phyloP scores from a whole-genome alignment of 2,329 filamentous ascomycete genomes.

The Blastomyces emzantsi region DNA sequence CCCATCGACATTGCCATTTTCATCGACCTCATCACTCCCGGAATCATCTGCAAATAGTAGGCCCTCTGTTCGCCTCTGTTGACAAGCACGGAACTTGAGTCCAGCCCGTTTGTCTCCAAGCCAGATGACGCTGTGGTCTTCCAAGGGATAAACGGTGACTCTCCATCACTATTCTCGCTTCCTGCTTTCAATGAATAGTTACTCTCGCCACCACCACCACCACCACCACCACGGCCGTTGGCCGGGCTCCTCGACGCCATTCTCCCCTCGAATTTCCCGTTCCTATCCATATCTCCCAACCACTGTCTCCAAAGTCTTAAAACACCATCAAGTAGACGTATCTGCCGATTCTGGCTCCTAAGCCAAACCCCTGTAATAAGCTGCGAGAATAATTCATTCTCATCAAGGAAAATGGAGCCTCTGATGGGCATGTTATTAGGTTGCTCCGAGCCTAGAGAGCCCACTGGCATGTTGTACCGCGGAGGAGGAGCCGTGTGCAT shows the following conservation, averaged over 20 bases:
- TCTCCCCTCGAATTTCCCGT: constrained; percentile 12
- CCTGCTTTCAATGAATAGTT: constrained; percentile 7
- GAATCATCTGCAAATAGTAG: constrained; percentile 38
- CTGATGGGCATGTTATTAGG: background rate
- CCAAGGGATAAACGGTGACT: constrained; percentile 16
- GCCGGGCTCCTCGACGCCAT: background rate
- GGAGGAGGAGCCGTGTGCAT: background rate
- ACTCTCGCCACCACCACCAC: background rate
- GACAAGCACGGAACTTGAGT: constrained; percentile 54
- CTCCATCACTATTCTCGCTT: constrained; percentile 20
- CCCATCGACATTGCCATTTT: constrained; percentile 36
- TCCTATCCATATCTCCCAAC: constrained; percentile 42
- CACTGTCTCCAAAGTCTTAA: constrained; percentile 65
- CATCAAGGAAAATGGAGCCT: constrained; percentile 52
- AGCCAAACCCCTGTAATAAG: constrained; percentile 3
- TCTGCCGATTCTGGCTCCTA: constrained; percentile 21
- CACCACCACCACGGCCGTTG: background rate
- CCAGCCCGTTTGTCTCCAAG: constrained; percentile 56
- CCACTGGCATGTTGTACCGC: background rate
- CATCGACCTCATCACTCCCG: constrained; percentile 37
- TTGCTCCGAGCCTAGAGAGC: background rate
- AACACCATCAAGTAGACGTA: constrained; percentile 57
- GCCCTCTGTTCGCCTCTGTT: constrained; percentile 32
- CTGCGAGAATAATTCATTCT: constrained; percentile 64
- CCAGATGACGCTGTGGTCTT: constrained; percentile 54